Percentiles rank a stretch among this genome's conserved stretches.
phyloP scores from a whole-genome alignment of 805 yeast species.

The Candida easanensis region DNA sequence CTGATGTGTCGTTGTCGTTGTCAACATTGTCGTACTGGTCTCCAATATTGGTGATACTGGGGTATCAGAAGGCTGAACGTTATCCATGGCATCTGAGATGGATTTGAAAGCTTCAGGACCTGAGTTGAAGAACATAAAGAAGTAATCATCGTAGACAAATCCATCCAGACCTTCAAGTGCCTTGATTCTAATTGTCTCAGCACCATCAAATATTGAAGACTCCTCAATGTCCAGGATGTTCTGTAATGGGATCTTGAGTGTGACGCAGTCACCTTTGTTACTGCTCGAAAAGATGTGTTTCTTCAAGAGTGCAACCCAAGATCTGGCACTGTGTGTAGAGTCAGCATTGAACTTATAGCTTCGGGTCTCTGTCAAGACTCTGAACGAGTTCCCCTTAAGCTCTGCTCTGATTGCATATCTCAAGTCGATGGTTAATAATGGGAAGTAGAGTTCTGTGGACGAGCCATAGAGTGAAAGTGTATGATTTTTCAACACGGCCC shows the following conservation, averaged over 20 bases:
- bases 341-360: conserved; percentile 72
- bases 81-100: conserved; percentile 37
- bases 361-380: conserved; percentile 54
- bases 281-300: conserved; percentile 75
- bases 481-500: conserved; percentile 76
- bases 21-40: conserved; percentile 8
- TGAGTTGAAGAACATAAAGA: conserved; percentile 60
- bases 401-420: conserved; percentile 61
- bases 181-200: conserved; percentile 56
- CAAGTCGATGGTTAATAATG: conserved; percentile 71
- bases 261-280: conserved; percentile 68
- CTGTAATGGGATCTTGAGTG: conserved; percentile 71
- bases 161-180: conserved; percentile 54
- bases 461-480: conserved; percentile 65
- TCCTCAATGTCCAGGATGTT: conserved; percentile 63
- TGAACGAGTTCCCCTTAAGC: conserved; percentile 33
- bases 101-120: conserved; percentile 42
- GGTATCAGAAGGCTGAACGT: conserved; percentile 1
- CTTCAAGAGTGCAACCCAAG: conserved; percentile 75
- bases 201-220: conserved; percentile 51
- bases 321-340: conserved; percentile 64
- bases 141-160: conserved; percentile 63
- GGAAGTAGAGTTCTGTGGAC: conserved; percentile 83
- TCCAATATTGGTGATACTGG: conserved; percentile 1
- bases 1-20: not conserved